phyloP scores from a whole-genome alignment of 2,329 filamentous ascomycete species.

The Colletotrichum coccodes region DNA sequence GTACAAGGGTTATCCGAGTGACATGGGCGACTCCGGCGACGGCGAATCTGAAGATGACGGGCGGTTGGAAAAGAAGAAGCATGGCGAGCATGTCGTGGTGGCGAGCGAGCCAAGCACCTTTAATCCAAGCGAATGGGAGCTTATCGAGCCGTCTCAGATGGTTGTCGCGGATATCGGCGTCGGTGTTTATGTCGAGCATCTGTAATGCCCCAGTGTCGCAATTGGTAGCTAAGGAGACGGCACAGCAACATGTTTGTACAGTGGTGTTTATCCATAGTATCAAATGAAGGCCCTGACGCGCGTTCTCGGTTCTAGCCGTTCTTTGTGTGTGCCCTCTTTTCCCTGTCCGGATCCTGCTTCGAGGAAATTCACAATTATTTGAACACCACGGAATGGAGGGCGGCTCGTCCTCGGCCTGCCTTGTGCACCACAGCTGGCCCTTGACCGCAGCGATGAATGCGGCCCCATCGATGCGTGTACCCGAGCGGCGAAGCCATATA shows the following conservation, averaged over 20 bases:
- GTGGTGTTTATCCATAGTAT: no score
- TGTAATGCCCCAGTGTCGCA: no score
- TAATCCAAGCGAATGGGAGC: slow-evolving; percentile 14
- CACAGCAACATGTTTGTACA: no score
- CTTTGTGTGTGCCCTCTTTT: no score
- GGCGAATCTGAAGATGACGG: neutral
- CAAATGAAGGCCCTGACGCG: no score
- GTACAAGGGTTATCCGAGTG: slow-evolving; percentile 20
- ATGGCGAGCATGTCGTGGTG: slow-evolving; percentile 13
- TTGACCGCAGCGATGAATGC: neutral
- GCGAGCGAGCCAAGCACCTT: slow-evolving; percentile 26
- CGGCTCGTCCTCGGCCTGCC: no score
- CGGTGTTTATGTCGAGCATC: neutral
- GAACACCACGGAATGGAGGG: neutral
- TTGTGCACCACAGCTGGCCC: neutral
- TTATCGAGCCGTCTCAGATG: slow-evolving; percentile 22
- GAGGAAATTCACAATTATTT: neutral
- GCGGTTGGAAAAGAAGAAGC: slow-evolving; percentile 7
- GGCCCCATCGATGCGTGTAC: neutral
- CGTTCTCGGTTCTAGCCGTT: no score
- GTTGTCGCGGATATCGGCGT: neutral
- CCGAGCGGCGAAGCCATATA: neutral
- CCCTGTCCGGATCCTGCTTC: neutral
- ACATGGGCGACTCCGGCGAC: neutral
- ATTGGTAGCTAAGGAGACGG: no score